Conservation (phyloP, 2,329 filamentous ascomycete genomes). For the Aureobasidium zeae region DNA sequence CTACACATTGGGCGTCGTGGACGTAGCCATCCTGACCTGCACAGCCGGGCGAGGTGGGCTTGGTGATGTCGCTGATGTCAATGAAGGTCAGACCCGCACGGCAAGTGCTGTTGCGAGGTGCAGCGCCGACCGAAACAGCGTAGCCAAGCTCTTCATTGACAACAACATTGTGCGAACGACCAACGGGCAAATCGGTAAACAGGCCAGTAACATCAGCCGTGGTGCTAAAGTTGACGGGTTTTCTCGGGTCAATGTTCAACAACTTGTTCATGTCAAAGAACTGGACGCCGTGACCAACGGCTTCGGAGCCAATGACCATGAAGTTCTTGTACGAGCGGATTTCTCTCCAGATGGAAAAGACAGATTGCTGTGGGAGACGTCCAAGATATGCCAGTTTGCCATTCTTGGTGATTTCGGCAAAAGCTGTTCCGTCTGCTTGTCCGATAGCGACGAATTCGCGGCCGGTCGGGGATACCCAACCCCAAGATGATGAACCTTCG, state of each 20-base stretch:
- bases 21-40: slow-evolving; percentile 45
- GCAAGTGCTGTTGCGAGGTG: slow-evolving; percentile 38
- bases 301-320: slow-evolving; percentile 39
- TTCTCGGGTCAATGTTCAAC: slow-evolving; percentile 38
- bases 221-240: slow-evolving; percentile 35
- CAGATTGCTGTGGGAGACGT: slow-evolving; percentile 42
- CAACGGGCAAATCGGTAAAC: slow-evolving; percentile 36
- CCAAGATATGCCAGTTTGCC: slow-evolving; percentile 47
- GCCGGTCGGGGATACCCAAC: slow-evolving; percentile 44
- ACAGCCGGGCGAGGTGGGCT: slow-evolving; percentile 43
- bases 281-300: slow-evolving; percentile 47
- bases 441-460: slow-evolving; percentile 48
- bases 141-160: slow-evolving; percentile 42
- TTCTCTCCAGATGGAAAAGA: slow-evolving; percentile 44
- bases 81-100: slow-evolving; percentile 46
- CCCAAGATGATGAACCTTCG: slow-evolving; percentile 43
- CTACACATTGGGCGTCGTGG: slow-evolving; percentile 49
- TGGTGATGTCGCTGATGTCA: slow-evolving; percentile 43
- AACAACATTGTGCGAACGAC: slow-evolving; percentile 46
- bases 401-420: slow-evolving; percentile 42
- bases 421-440: slow-evolving; percentile 47
- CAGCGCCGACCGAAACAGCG: slow-evolving; percentile 35
- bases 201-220: slow-evolving; percentile 34
- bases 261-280: slow-evolving; percentile 55
- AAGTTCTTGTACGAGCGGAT: slow-evolving; percentile 39